phyloP scores from a whole-genome alignment of 1,139 yeast species.

The Protomyces gravidus region DNA sequence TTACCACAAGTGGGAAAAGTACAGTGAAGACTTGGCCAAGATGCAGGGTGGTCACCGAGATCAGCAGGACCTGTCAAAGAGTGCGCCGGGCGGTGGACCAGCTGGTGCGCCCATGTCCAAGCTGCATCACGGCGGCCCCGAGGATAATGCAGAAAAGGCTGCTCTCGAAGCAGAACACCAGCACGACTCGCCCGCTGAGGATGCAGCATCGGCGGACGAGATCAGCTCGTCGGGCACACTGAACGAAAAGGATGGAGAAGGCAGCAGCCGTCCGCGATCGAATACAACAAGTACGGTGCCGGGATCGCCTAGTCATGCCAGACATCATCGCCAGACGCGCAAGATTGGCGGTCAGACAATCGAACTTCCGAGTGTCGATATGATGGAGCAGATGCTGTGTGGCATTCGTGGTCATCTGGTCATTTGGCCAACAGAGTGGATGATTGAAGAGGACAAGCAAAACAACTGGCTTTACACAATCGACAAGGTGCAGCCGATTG shows the following conservation, averaged over 20 bases:
- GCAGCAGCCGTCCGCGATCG: slow-evolving; percentile 7
- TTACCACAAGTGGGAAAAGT: slow-evolving; percentile 59
- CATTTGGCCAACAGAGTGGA: slow-evolving; percentile 86
- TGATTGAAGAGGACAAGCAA: slow-evolving; percentile 69
- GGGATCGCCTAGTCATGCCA: background rate
- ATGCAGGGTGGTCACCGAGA: slow-evolving; percentile 40
- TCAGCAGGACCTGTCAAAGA: slow-evolving; percentile 22
- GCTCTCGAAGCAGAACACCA: background rate
- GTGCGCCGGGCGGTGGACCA: slow-evolving; percentile 27
- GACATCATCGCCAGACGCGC: slow-evolving; percentile 6
- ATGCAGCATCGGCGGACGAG: background rate
- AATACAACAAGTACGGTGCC: slow-evolving; percentile 1
- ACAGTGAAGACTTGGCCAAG: slow-evolving; percentile 41
- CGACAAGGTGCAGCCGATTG: slow-evolving; percentile 91
- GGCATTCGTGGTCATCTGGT: slow-evolving; percentile 89
- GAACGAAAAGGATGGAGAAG: background rate
- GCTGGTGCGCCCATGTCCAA: slow-evolving; percentile 27
- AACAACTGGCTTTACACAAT: slow-evolving; percentile 88
- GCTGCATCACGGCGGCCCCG: slow-evolving; percentile 21
- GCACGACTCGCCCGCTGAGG: background rate
- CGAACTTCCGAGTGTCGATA: slow-evolving; percentile 62
- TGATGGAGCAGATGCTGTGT: slow-evolving; percentile 68
- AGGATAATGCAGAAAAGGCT: slow-evolving; percentile 8
- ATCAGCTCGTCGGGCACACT: slow-evolving; percentile 3
- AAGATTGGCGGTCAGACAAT: slow-evolving; percentile 12